Conservation (phyloP, 345 rosid species). For the Lagerstroemia speciosa region DNA sequence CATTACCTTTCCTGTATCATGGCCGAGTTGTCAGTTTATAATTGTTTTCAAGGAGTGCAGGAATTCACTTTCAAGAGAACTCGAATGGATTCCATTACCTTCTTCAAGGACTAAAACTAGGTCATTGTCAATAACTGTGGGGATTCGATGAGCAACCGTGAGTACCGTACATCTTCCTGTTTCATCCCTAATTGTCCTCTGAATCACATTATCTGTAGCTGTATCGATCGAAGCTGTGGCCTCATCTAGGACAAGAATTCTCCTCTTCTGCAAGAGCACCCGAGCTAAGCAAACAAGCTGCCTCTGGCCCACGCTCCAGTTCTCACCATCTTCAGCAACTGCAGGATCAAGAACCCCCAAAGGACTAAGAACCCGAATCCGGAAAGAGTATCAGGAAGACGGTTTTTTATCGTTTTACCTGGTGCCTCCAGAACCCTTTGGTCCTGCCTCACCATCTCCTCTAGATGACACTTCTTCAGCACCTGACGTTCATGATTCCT, state of each 20-base stretch:
- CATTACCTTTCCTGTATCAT: slow-evolving; percentile 34
- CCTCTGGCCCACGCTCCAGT: slow-evolving; percentile 95
- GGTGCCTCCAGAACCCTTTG: slow-evolving; percentile 47
- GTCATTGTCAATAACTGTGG: slow-evolving; percentile 75
- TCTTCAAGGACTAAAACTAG: slow-evolving; percentile 72
- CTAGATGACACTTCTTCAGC: slow-evolving; percentile 47
- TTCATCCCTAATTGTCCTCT: slow-evolving; percentile 53
- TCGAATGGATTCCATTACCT: slow-evolving; percentile 25
- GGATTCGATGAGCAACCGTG: slow-evolving; percentile 78
- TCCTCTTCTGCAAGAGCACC: slow-evolving; percentile 69
- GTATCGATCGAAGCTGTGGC: slow-evolving; percentile 91
- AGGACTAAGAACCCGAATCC: neutral
- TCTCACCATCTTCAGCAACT: slow-evolving; percentile 82
- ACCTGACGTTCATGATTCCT: slow-evolving; percentile 24
- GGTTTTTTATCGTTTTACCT: slow-evolving; percentile 18
- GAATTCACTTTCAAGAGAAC: neutral
- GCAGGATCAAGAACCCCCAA: neutral
- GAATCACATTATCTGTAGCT: slow-evolving; percentile 77
- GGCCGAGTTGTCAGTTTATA: neutral
- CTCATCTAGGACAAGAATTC: slow-evolving; percentile 75
- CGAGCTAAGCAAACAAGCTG: slow-evolving; percentile 81
- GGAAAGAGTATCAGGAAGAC: neutral
- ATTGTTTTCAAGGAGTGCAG: neutral
- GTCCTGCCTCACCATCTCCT: slow-evolving; percentile 42
- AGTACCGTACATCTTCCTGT: slow-evolving; percentile 61